A percentile compares a stretch with the other conserved stretches of the same genome.
phyloP scores from a whole-genome alignment of 805 yeast species.

The Wickerhamiella parazyma region DNA sequence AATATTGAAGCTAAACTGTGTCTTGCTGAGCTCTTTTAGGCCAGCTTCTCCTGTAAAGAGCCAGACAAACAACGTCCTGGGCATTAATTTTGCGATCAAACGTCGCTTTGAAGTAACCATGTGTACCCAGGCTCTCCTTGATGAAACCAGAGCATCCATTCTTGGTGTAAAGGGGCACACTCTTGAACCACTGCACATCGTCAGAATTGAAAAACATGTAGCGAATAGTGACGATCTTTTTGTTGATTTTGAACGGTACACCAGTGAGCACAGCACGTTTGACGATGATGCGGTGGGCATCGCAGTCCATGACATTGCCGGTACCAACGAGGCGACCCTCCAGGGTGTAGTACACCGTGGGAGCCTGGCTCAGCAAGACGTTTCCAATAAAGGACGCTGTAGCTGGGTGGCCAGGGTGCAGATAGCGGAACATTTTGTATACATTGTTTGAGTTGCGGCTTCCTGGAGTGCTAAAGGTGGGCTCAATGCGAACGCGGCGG shows the following conservation, averaged over 20 bases:
- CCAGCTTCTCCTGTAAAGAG: conserved; percentile 88
- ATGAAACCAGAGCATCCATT: conserved; percentile 89
- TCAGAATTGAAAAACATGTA: conserved; percentile 93
- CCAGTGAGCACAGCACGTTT: conserved; percentile 87
- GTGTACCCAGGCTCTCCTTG: conserved; percentile 93
- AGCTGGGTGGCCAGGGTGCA: conserved; percentile 60
- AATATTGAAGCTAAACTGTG: neutral
- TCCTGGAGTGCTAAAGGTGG: conserved; percentile 64
- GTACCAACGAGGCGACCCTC: conserved; percentile 55
- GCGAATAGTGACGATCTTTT: conserved; percentile 77
- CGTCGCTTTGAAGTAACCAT: conserved; percentile 92
- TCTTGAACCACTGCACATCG: conserved; percentile 79
- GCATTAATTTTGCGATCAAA: conserved; percentile 83
- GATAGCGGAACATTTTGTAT: conserved; percentile 69
- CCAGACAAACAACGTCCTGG: conserved; percentile 89
- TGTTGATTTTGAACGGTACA: conserved; percentile 89
- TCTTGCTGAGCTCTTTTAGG: conserved; percentile 31
- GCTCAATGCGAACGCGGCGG: conserved; percentile 70
- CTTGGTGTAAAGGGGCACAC: conserved; percentile 84
- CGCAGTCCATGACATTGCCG: conserved; percentile 80
- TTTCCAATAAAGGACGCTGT: conserved; percentile 87
- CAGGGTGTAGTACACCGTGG: conserved; percentile 27
- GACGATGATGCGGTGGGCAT: conserved; percentile 70
- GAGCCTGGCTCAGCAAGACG: conserved; percentile 54
- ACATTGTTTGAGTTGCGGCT: conserved; percentile 69